Evolutionary conservation across 2,329 filamentous ascomycete genomes (phyloP).

Genomic region (Diplodia seriata): DNA sequence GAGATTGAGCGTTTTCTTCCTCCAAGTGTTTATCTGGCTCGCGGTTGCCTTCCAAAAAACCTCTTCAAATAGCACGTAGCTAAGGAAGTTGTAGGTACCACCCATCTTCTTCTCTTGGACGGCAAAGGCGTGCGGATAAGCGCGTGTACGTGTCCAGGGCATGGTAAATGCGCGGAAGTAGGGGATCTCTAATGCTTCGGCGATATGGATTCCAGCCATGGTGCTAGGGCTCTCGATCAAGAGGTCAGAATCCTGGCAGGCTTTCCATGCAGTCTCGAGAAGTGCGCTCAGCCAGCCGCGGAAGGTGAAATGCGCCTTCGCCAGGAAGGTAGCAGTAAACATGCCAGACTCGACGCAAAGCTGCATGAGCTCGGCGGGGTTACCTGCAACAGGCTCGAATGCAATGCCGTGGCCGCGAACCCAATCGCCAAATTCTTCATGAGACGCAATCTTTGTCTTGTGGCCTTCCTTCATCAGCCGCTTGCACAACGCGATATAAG

Average conservation of each 20-base stretch:
- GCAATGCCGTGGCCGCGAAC: constrained; percentile 92
- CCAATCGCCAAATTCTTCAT: constrained; percentile 88
- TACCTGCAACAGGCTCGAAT: constrained; percentile 85
- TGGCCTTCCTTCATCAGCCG: constrained; percentile 88
- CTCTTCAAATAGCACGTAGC: constrained; percentile 95
- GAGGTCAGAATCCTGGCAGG: constrained; percentile 85
- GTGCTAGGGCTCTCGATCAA: constrained; percentile 95
- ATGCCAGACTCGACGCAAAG: constrained; percentile 97
- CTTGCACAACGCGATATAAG: constrained; percentile 96
- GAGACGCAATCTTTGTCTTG: constrained; percentile 84
- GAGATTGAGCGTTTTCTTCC: constrained; percentile 78
- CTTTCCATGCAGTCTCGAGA: constrained; percentile 78
- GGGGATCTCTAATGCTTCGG: constrained; percentile 87
- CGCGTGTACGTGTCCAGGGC: constrained; percentile 96
- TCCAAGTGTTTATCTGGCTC: constrained; percentile 90
- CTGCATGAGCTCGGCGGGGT: constrained; percentile 92
- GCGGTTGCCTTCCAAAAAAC: constrained; percentile 96
- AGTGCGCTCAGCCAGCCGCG: constrained; percentile 94
- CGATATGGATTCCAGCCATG: constrained; percentile 98
- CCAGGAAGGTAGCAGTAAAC: constrained; percentile 90
- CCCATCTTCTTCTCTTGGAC: constrained; percentile 94
- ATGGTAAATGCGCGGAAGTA: constrained; percentile 98
- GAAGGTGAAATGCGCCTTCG: constrained; percentile 76
- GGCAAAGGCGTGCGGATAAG: constrained; percentile 95
- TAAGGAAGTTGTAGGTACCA: constrained; percentile 92